A percentile compares a stretch with the other conserved stretches of the same genome.
phyloP scores from a whole-genome alignment of 2,329 filamentous ascomycete genomes.

The Leptographium procerum region DNA sequence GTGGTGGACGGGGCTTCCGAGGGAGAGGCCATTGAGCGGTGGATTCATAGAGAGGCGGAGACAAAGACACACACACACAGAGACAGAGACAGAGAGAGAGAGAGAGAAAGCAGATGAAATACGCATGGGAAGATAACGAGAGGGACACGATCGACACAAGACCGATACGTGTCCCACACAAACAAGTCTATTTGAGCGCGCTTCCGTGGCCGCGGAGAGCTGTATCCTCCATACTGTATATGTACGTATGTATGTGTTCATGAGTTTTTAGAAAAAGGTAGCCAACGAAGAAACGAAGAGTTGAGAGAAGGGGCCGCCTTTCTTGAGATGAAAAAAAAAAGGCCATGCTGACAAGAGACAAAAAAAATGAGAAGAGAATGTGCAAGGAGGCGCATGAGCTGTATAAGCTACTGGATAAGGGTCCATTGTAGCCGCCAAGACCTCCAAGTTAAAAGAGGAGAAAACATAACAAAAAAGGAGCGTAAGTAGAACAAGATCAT shows the following conservation, averaged over 20 bases:
- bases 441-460: too few species aligned
- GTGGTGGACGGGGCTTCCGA: conserved; percentile 18
- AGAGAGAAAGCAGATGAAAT: background rate
- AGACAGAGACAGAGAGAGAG: background rate
- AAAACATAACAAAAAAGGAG: too few species aligned
- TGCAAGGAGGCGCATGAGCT: background rate
- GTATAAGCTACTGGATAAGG: background rate
- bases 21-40: conserved; percentile 11
- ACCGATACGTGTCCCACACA: background rate
- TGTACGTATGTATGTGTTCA: background rate
- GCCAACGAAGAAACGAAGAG: conserved; percentile 1
- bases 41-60: too few species aligned
- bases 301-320: background rate
- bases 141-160: too few species aligned
- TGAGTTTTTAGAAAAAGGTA: background rate
- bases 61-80: background rate
- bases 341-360: background rate
- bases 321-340: background rate
- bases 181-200: background rate
- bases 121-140: too few species aligned
- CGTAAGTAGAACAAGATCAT: too few species aligned
- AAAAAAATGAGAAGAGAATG: background rate
- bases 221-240: background rate
- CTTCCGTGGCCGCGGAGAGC: background rate
- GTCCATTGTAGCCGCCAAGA: too few species aligned